Evolutionary conservation across 2,329 filamentous ascomycete genomes (phyloP), one percentile per base, ranked within the genome.

Genomic region (Alternaria panax): DNA sequence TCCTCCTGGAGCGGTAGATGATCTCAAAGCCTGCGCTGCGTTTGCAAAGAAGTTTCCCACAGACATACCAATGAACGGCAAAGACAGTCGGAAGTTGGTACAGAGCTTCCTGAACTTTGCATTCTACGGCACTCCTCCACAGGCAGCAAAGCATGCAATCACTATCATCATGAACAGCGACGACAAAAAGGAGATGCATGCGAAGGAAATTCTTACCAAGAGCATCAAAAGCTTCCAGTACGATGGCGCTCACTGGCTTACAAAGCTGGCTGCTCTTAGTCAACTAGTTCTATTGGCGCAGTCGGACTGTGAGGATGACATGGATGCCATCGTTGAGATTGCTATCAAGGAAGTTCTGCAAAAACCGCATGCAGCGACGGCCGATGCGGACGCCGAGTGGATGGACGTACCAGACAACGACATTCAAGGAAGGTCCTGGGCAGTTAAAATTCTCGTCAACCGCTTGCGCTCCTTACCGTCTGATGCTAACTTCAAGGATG

Each of bases 121-220:
- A 1, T 84, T 94, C 20, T 91, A 92, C 71, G 94, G 94, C 22
- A 86, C 86, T 24, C 94, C 93, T 2, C 86, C 92, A 11, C 89
- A 90, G 74, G 91, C 92, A 8, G 92, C 94, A 22, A 99, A 99
- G 78, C 93, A 98, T 80, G 95, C 95, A 0, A 88, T 98, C 48
- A 93, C 92, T 27, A 93, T 99, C 65, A 84, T 99, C 54, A 87
- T 97, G 78, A 89, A 91, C 34, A 89, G 89, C 9, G 83, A 88
- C 22, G 88, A 93, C 51, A 87, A 87, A 67, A 95, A 92, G 76
- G 90, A 93, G 72, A 90, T 96, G 81, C 91, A 92, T 60, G 92
- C 92, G 7, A 93, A 90, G 53, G 93, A 96, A 68, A 84, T 99
- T 11, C 79, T 97, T 7, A 86, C 90, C 55, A 91, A 90, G 74